Evolutionary conservation across 2,329 filamentous ascomycete species (phyloP).

Genomic region (Cladophialophora carrionii): DNA sequence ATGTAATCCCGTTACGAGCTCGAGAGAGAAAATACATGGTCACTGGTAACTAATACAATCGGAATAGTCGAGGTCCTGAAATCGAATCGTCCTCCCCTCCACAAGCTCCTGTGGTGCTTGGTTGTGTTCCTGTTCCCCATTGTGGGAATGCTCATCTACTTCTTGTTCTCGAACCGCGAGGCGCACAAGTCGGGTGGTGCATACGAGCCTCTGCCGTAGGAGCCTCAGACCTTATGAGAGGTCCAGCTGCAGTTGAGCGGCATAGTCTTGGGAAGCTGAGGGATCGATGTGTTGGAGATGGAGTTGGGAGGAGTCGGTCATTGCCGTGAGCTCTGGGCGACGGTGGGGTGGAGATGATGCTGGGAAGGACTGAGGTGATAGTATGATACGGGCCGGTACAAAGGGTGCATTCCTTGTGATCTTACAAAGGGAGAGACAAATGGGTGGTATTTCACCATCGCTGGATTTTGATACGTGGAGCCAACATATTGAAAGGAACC

Average conservation of each 20-base stretch:
- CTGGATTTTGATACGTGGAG: neutral
- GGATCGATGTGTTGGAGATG: neutral
- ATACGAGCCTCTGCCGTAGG: conserved; percentile 30
- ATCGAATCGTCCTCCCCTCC: conserved; percentile 27
- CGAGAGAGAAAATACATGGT: too few species aligned
- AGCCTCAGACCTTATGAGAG: neutral
- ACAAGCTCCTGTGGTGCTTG: conserved; percentile 31
- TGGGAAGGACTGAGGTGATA: neutral
- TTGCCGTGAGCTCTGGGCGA: neutral
- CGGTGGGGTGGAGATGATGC: neutral
- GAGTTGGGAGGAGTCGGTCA: neutral
- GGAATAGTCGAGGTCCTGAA: conserved; percentile 31
- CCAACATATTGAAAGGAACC: neutral
- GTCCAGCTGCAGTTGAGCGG: neutral
- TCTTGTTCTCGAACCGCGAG: conserved; percentile 33
- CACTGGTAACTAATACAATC: neutral
- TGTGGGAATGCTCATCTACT: conserved; percentile 34
- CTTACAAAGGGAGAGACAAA: neutral
- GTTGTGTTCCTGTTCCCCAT: conserved; percentile 34
- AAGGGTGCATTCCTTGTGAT: neutral
- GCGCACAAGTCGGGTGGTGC: conserved; percentile 24
- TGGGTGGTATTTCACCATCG: too few species aligned
- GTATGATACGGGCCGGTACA: neutral
- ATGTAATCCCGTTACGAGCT: neutral
- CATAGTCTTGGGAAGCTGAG: neutral